A percentile compares a stretch with the other conserved stretches of the same genome.
Conservation (phyloP, 2,329 filamentous ascomycete species). For the Xylariaceae sp. region DNA sequence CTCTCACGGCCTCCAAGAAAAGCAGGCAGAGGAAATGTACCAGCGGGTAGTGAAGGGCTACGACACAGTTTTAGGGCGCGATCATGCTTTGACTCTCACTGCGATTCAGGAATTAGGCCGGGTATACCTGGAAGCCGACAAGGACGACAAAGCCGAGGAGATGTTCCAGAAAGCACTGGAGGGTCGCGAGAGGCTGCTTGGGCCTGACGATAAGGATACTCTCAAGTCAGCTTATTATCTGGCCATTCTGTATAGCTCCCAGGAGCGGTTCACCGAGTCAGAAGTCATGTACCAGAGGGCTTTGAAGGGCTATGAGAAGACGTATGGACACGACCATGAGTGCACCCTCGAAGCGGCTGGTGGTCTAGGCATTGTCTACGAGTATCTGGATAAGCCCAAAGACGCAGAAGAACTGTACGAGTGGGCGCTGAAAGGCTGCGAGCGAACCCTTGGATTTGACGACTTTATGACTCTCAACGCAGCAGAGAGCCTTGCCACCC, state of each 20-base stretch:
- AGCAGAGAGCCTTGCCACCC: not conserved
- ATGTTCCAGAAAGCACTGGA: constrained; percentile 31
- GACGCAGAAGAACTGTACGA: constrained; percentile 30
- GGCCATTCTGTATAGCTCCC: constrained; percentile 27
- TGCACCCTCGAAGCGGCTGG: not conserved
- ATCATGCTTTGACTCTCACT: not conserved
- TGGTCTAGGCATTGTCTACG: not conserved
- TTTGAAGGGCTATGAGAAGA: constrained; percentile 22
- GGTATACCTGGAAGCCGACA: not conserved
- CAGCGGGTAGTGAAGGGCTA: constrained; percentile 22
- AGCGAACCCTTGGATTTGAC: not conserved
- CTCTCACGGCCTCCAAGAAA: constrained; percentile 12
- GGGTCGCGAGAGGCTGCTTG: constrained; percentile 14
- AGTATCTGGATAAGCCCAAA: constrained; percentile 18
- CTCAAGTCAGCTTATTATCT: constrained; percentile 22
- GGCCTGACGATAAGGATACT: not conserved
- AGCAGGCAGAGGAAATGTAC: constrained; percentile 30
- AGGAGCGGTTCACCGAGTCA: constrained; percentile 26
- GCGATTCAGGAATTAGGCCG: not conserved
- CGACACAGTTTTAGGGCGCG: not conserved
- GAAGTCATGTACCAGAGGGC: constrained; percentile 30
- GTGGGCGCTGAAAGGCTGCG: constrained; percentile 26
- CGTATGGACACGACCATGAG: not conserved
- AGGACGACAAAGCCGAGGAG: constrained; percentile 19
- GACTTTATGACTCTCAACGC: not conserved